Evolutionary conservation across 345 rosid genomes (phyloP).

Genomic region (rapeseed (Brassica napus)): Da-Ae NC_063435.1:911501-912000

Average conservation of each 20-base stretch:
- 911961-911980: slow-evolving; percentile 92
- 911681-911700: slow-evolving; percentile 64
- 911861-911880: slow-evolving; percentile 28
- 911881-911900: slow-evolving; percentile 33
- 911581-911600: not conserved
- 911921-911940: slow-evolving; percentile 20
- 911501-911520: not conserved
- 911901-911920: slow-evolving; percentile 30
- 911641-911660: slow-evolving; percentile 43
- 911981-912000: slow-evolving; percentile 73
- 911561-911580: slow-evolving; percentile 34
- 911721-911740: slow-evolving; percentile 39
- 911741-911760: slow-evolving; percentile 38
- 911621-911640: not conserved
- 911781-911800: slow-evolving; percentile 72
- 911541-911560: not conserved
- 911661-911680: not conserved
- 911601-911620: not conserved
- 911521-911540: not conserved
- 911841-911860: slow-evolving; percentile 38
- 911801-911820: not conserved
- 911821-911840: slow-evolving; percentile 34
- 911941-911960: slow-evolving; percentile 48
- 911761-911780: slow-evolving; percentile 53
- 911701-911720: slow-evolving; percentile 61